Conservation (phyloP, 805 yeast species). For the Geotrichum ghanense region DNA sequence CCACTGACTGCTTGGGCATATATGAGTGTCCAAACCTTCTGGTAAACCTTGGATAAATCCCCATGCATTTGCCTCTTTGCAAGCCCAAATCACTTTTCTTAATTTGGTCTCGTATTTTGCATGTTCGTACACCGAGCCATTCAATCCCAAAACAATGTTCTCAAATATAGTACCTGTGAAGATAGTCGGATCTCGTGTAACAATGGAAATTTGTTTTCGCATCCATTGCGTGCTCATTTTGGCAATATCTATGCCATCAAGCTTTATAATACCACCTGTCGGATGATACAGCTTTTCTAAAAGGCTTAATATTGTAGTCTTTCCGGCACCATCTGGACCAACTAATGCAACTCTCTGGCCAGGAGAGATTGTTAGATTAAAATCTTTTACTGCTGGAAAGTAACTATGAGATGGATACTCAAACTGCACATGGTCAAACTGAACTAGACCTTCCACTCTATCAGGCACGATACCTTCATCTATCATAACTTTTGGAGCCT, state of each 20-base stretch:
- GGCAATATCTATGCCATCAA: slow-evolving; percentile 38
- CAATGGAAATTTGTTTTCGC: slow-evolving; percentile 46
- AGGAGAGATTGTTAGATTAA: slow-evolving; percentile 38
- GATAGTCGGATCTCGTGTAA: slow-evolving; percentile 45
- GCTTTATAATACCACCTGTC: slow-evolving; percentile 32
- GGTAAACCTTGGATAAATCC: slow-evolving; percentile 41
- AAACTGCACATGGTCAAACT: slow-evolving; percentile 17
- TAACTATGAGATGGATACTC: slow-evolving; percentile 25
- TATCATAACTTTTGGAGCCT: slow-evolving; percentile 15
- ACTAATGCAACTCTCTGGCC: slow-evolving; percentile 83
- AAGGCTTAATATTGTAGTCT: slow-evolving; percentile 36
- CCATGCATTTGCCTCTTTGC: slow-evolving; percentile 41
- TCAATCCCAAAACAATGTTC: slow-evolving; percentile 67
- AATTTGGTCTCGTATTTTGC: slow-evolving; percentile 21
- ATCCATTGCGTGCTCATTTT: slow-evolving; percentile 40
- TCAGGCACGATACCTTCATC: slow-evolving; percentile 14
- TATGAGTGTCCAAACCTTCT: slow-evolving; percentile 33
- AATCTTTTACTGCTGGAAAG: slow-evolving; percentile 19
- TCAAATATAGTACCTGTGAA: slow-evolving; percentile 76
- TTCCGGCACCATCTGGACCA: slow-evolving; percentile 55
- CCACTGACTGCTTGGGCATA: slow-evolving; percentile 48
- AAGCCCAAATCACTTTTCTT: slow-evolving; percentile 27
- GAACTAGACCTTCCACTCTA: slow-evolving; percentile 30
- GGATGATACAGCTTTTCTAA: slow-evolving; percentile 51
- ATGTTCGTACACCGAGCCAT: slow-evolving; percentile 20